Conservation (phyloP, 805 yeast genomes). For the Metschnikowia kunwiensis region DNA sequence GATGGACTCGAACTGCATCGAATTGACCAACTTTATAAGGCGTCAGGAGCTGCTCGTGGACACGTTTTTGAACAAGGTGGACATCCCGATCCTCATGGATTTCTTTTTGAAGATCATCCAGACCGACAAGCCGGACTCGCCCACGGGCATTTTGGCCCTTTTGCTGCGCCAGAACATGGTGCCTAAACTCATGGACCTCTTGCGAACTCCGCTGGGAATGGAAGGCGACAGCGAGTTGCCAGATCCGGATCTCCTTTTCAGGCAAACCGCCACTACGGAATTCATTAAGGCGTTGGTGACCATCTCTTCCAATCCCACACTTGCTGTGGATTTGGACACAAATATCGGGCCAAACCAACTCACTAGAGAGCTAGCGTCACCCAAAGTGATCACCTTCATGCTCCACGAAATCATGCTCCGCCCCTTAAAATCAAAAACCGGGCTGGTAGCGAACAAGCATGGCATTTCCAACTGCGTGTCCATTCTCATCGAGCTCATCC, state of each 20-base stretch:
- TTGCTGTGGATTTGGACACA: conserved; percentile 79
- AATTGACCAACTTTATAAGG: conserved; percentile 68
- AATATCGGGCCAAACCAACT: conserved; percentile 95
- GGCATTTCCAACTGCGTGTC: conserved; percentile 94
- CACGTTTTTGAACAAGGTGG: conserved; percentile 79
- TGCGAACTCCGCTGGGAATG: conserved; percentile 60
- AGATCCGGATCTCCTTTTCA: conserved; percentile 36
- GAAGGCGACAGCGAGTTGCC: conserved; percentile 19
- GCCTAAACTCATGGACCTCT: conserved; percentile 64
- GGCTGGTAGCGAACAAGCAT: conserved; percentile 57
- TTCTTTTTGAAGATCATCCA: conserved; percentile 84
- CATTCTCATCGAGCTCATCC: conserved; percentile 85
- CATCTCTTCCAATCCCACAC: conserved; percentile 74
- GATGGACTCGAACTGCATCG: conserved; percentile 56
- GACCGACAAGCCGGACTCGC: conserved; percentile 85
- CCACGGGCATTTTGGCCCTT: conserved; percentile 81
- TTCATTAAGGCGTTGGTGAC: conserved; percentile 91
- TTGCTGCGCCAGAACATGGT: conserved; percentile 72
- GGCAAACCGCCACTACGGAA: conserved; percentile 93
- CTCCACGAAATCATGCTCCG: conserved; percentile 68
- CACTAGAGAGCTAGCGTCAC: conserved; percentile 85
- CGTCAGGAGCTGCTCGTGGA: conserved; percentile 70
- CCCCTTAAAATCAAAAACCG: conserved; percentile 6
- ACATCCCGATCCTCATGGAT: conserved; percentile 93
- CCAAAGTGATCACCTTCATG: conserved; percentile 59